These are phyloP conservation scores for Flaveria linearis DNA, from an alignment of 129 eudicot genomes.

Conservation along the genomic window DNA sequence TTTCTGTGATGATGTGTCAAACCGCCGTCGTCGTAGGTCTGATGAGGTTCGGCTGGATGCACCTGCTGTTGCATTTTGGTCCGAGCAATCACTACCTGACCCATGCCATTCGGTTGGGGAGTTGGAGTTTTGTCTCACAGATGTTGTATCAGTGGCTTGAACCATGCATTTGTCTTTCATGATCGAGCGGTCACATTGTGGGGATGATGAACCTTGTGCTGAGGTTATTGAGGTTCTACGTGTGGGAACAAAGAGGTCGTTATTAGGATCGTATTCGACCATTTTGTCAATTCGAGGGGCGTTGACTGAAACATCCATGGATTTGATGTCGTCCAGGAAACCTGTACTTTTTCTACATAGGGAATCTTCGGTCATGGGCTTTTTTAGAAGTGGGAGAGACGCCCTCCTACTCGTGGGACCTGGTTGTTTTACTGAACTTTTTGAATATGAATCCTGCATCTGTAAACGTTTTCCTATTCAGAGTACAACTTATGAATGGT, in stretches of 20 bases:
- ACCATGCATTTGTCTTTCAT: slow-evolving; percentile 85
- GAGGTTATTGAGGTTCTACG: slow-evolving; percentile 57
- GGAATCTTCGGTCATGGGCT: slow-evolving; percentile 33
- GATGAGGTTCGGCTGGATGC: slow-evolving; percentile 90
- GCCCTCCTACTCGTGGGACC: slow-evolving; percentile 68
- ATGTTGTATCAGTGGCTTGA: slow-evolving; percentile 50
- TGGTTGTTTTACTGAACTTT: slow-evolving; percentile 49
- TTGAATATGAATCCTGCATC: slow-evolving; percentile 56
- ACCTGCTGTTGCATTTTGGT: slow-evolving; percentile 83
- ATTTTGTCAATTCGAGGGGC: slow-evolving; percentile 88
- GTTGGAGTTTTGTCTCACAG: slow-evolving; percentile 39
- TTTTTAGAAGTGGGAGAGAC: slow-evolving; percentile 64
- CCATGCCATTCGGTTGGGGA: slow-evolving; percentile 47
- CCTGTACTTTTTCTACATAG: slow-evolving; percentile 43
- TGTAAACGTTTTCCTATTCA: slow-evolving; percentile 12
- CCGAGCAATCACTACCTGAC: slow-evolving; percentile 57
- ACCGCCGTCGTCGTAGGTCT: slow-evolving; percentile 55
- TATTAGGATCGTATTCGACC: slow-evolving; percentile 56
- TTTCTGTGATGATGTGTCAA: slow-evolving; percentile 73
- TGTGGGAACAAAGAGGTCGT: slow-evolving; percentile 42
- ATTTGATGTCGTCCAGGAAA: slow-evolving; percentile 50
- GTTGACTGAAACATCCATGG: slow-evolving; percentile 86
- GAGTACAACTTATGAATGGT: background rate
- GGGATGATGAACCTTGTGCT: slow-evolving; percentile 76
- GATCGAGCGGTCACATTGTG: slow-evolving; percentile 56